Evolutionary conservation across 2,329 filamentous ascomycete genomes (phyloP).

Genomic region (Ophiosphaerella narmari): DNA sequence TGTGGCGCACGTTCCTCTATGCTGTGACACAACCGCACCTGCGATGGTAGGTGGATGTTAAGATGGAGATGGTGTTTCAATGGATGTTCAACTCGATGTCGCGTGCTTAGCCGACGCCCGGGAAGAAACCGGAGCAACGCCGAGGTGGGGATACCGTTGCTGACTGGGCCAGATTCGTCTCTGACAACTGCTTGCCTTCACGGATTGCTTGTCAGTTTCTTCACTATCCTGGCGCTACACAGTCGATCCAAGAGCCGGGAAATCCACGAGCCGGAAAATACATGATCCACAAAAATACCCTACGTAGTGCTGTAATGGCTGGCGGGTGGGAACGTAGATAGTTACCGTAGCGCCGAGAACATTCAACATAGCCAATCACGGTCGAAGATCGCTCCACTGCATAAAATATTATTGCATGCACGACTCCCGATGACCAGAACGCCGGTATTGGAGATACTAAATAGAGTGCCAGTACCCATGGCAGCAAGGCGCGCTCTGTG

Average conservation of each 20-base stretch:
- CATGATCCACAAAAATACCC: not conserved
- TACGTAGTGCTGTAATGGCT: not conserved
- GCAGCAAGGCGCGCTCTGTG: conserved; percentile 2
- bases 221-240: no score
- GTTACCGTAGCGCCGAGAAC: conserved; percentile 20
- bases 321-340: conserved; percentile 11
- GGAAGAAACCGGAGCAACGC: conserved; percentile 25
- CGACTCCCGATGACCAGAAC: conserved; percentile 35
- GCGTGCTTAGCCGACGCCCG: conserved; percentile 30
- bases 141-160: conserved; percentile 4
- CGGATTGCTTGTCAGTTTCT: no score
- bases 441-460: conserved; percentile 30
- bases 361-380: conserved; percentile 22
- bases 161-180: not conserved
- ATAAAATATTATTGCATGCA: conserved; percentile 34
- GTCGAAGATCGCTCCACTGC: conserved; percentile 21
- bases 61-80: conserved; percentile 23
- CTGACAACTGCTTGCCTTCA: not conserved
- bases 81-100: conserved; percentile 34
- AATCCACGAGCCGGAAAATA: not conserved
- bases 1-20: conserved; percentile 31
- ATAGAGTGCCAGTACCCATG: conserved; percentile 21
- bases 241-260: not conserved
- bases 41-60: conserved; percentile 18
- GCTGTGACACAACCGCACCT: conserved; percentile 26